Base-by-base conservation (phyloP, 2,329 filamentous ascomycete genomes). In the Scortechinia acanthostroma region DNA sequence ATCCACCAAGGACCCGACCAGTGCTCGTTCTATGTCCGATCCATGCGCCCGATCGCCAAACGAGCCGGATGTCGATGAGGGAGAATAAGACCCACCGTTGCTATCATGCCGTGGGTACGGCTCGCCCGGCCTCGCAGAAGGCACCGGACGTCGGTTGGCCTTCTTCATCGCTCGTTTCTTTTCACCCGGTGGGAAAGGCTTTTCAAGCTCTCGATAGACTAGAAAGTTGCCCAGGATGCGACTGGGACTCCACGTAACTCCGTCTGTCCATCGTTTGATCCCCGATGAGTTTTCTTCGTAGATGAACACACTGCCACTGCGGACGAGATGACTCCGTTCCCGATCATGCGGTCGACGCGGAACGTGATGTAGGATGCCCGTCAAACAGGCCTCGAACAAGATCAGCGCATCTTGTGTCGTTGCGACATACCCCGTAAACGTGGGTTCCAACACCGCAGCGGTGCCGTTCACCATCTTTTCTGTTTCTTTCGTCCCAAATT, bases 181-280 rank as follows among this genome's bases (percentile, higher is more conserved):
- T 68, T 91, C 86, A 4, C 88, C 88, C 0, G 87, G 85, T 2
- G 84, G 81, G 52, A 91, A 91, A 0, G 84, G 81, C 54, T 84
- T 80, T 50, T 86, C 78, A 37, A 94, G 74, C 60, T 95, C 88
- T 22, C 89, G 81, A 57, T 95, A 95, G 52, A 94, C 78, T 37
- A 95, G 74, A 54, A 89, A 94, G 58, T 93, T 93, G 47, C 84
- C 85, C 42, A 91, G 71, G 42, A 94, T 91, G 15, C 86, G 83
- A 61, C 84, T 94, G 0, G 91, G 91, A 53, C 88, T 94, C 91
- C 91, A 96, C 4, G 85, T 83, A 10, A 91, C 80, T 14, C 91
- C 90, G 53, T 96, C 91, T 0, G 90, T 95, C 91, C 91, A 96
- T 46, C 91, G 76, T 67, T 94, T 94, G 66, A 95, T 95, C 3